Conservation (phyloP, 1,284 basidiomycete genomes). For the Ceratobasidium sp. region DNA sequence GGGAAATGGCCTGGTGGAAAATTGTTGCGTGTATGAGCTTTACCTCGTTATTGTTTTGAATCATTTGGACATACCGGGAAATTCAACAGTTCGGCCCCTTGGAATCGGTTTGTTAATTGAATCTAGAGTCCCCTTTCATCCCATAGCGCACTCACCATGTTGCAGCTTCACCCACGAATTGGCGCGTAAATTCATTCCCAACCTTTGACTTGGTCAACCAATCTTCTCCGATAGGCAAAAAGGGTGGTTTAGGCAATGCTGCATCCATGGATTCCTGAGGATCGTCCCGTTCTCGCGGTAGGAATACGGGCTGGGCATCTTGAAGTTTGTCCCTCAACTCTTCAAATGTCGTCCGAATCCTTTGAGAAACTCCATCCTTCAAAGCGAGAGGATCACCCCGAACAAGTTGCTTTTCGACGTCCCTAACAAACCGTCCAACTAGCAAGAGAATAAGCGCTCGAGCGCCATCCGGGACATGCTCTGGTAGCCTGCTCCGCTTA, state of each 20-base stretch:
- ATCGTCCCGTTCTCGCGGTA: neutral
- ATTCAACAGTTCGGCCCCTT: conserved; percentile 4
- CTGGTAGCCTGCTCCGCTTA: neutral
- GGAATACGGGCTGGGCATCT: neutral
- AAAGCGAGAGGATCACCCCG: neutral
- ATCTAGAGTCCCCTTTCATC: too few relatives aligned
- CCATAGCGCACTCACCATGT: neutral
- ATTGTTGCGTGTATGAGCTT: neutral
- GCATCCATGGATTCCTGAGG: neutral
- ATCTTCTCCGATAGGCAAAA: neutral
- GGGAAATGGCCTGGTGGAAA: conserved; percentile 4
- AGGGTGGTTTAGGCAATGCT: neutral
- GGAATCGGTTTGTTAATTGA: neutral
- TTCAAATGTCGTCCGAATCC: neutral
- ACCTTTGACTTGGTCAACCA: neutral
- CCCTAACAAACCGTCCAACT: neutral
- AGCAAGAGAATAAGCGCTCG: conserved; percentile 1
- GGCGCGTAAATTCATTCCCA: neutral
- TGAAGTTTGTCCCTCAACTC: neutral
- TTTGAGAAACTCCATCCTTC: neutral
- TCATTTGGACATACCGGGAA: neutral
- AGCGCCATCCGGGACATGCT: neutral
- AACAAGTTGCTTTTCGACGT: conserved; percentile 4
- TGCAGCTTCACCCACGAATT: neutral
- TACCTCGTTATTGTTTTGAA: neutral